Percentiles rank a stretch among this genome's conserved stretches.
phyloP scores from a whole-genome alignment of 225 moss, liverwort and hornwort species.

The Bryum argenteum region DNA sequence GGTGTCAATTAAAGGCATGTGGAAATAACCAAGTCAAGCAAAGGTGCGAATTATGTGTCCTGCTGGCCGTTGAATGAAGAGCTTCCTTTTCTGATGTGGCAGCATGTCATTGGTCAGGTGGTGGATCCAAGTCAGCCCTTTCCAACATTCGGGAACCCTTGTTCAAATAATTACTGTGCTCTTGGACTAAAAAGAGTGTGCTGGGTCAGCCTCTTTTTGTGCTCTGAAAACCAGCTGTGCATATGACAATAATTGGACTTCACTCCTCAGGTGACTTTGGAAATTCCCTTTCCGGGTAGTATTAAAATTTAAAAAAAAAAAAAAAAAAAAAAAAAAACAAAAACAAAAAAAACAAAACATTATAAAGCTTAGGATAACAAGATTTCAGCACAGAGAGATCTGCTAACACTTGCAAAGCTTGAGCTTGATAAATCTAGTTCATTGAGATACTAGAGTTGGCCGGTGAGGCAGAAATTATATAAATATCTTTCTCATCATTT shows the following conservation, averaged over 20 bases:
- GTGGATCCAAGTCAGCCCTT: background rate
- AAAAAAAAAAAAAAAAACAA: no score
- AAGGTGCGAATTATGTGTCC: background rate
- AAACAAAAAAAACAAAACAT: no score
- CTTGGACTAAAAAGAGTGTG: background rate
- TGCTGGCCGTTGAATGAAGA: background rate
- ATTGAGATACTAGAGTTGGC: no score
- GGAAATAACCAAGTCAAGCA: constrained; percentile 11
- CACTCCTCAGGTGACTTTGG: background rate
- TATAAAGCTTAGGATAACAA: no score
- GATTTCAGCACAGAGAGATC: no score
- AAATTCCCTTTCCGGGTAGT: background rate
- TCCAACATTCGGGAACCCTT: background rate
- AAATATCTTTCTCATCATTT: no score
- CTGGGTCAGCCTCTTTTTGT: background rate
- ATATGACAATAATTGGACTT: constrained; percentile 23
- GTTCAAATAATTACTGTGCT: background rate
- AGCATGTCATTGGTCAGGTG: constrained; percentile 1
- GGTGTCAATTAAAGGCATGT: background rate
- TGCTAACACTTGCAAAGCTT: no score
- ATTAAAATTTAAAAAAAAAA: background rate
- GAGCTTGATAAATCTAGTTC: no score
- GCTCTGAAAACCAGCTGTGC: constrained; percentile 1
- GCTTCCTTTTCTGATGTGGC: background rate
- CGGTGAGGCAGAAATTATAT: no score